These are phyloP conservation scores for Epichloe sylvatica DNA, from an alignment of 2,329 filamentous ascomycete genomes.

Conservation along the genomic window DNA sequence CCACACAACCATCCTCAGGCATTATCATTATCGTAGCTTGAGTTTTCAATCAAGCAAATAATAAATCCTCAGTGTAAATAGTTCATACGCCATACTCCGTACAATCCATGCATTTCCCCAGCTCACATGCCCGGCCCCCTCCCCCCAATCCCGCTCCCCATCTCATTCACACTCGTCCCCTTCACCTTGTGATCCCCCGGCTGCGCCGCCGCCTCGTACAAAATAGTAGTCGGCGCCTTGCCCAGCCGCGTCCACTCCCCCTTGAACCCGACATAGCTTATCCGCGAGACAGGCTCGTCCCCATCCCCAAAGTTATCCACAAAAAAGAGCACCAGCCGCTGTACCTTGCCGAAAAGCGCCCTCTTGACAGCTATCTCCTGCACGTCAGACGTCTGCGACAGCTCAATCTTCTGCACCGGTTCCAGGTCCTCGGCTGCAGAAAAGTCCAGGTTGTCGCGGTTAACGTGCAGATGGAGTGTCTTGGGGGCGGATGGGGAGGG, in stretches of 20 bases:
- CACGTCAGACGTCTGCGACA: slow-evolving; percentile 65
- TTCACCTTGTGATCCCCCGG: slow-evolving; percentile 70
- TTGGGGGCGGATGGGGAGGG: slow-evolving; percentile 56
- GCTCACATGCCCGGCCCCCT: slow-evolving; percentile 20
- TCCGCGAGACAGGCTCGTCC: slow-evolving; percentile 63
- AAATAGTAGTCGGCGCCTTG: slow-evolving; percentile 55
- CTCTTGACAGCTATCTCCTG: slow-evolving; percentile 81
- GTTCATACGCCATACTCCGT: too few species aligned
- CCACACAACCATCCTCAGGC: not conserved
- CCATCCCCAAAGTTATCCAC: slow-evolving; percentile 77
- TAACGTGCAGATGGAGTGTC: slow-evolving; percentile 77
- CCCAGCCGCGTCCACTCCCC: slow-evolving; percentile 86
- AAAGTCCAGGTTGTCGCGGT: slow-evolving; percentile 81
- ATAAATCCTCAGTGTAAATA: too few species aligned
- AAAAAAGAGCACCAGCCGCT: slow-evolving; percentile 72
- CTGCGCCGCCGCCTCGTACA: slow-evolving; percentile 91
- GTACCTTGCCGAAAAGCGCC: slow-evolving; percentile 79
- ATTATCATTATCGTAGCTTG: not conserved
- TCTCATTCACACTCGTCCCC: slow-evolving; percentile 38
- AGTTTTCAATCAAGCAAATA: not conserved
- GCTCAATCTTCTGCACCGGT: slow-evolving; percentile 62
- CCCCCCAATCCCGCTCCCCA: slow-evolving; percentile 40
- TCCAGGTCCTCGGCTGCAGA: slow-evolving; percentile 51
- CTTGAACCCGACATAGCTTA: slow-evolving; percentile 83
- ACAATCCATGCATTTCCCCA: too few species aligned